Evolutionary conservation across 2,329 filamentous ascomycete genomes (phyloP), one percentile per base, ranked within the genome.

Genomic region (Sclerotinia borealis): DNA sequence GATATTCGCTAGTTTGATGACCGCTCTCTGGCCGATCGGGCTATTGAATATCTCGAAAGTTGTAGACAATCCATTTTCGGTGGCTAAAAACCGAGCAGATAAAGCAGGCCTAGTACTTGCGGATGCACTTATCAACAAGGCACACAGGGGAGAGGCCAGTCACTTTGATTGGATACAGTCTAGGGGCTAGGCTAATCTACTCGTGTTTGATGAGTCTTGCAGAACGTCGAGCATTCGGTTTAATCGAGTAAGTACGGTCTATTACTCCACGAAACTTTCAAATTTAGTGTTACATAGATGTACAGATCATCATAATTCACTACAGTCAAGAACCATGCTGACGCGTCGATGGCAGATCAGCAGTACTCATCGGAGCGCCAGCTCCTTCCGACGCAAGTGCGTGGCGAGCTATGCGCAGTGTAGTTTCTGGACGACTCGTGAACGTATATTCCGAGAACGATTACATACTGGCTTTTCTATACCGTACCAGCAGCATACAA

Each of bases 401-500:
- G 68, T 97, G 93, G 93, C 83, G 87, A 50, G 80, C 85, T 43
- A 85, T 96, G 68, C 85, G 91, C 36, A 85, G 84, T 50, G 91
- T 93, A 0, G 92, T 96, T 0, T 85, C 88, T 1, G 92, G 93
- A 2, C 84, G 89, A 63, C 81, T 96, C 9, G 89, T 96, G 70
- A 97, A 97, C 70, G 91, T 93, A 10, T 96, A 89, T 76, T 93
- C 91, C 1, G 86, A 88, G 59, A 93, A 95, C 65, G 93, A 97
- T 75, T 90, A 91, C 71, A 86, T 97, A 37, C 85, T 97, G 1
- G 92, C 86, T 1, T 93, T 96, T 73, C 79, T 96, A 22, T 96
- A 97, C 75, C 86, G 93, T 50, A 88, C 91, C 2, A 92, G 90
- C 47, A 92, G 88, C 64, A 83, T 96, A 34, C 89, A 95, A 67